Conservation (phyloP, 2,329 filamentous ascomycete genomes). For the Claviceps monticola region DNA sequence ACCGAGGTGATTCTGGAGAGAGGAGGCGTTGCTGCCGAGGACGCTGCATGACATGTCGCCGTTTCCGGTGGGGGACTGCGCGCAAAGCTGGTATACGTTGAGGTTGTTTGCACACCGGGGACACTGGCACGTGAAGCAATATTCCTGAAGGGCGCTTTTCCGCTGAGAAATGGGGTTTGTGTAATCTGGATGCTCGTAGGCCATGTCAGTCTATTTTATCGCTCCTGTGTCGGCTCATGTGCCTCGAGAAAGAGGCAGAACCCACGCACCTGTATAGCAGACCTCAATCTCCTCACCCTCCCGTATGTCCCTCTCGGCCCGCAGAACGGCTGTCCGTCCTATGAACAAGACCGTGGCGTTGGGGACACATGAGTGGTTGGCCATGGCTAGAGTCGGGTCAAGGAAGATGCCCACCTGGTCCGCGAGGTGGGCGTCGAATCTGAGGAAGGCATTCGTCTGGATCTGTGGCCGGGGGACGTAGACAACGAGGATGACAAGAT, state of each 20-base stretch:
- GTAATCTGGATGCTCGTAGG: constrained; percentile 24
- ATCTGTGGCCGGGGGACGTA: constrained; percentile 25
- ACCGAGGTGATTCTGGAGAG: constrained; percentile 7
- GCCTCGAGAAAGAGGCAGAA: neutral
- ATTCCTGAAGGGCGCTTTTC: constrained; percentile 28
- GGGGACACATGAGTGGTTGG: constrained; percentile 48
- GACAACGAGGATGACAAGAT: neutral
- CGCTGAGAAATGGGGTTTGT: constrained; percentile 30
- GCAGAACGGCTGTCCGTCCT: constrained; percentile 35
- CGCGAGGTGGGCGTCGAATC: constrained; percentile 34
- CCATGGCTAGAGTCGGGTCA: constrained; percentile 41
- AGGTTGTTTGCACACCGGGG: constrained; percentile 35
- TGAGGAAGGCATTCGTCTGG: constrained; percentile 48
- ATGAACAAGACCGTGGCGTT: constrained; percentile 45
- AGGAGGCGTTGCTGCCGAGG: constrained; percentile 15
- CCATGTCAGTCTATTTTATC: neutral
- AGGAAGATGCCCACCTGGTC: constrained; percentile 41
- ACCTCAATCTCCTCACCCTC: constrained; percentile 44
- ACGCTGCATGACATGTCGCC: constrained; percentile 30
- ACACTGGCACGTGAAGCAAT: constrained; percentile 40
- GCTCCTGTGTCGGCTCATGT: too few species aligned
- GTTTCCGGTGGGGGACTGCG: constrained; percentile 20
- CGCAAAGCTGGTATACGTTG: constrained; percentile 39
- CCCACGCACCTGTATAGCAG: constrained; percentile 41
- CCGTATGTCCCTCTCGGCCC: constrained; percentile 34